A percentile compares a stretch with the other conserved stretches of the same genome.
These are phyloP conservation scores for Fusarium neocosmosporiellum DNA, from an alignment of 2,329 filamentous ascomycete species.

Conservation along the genomic window DNA sequence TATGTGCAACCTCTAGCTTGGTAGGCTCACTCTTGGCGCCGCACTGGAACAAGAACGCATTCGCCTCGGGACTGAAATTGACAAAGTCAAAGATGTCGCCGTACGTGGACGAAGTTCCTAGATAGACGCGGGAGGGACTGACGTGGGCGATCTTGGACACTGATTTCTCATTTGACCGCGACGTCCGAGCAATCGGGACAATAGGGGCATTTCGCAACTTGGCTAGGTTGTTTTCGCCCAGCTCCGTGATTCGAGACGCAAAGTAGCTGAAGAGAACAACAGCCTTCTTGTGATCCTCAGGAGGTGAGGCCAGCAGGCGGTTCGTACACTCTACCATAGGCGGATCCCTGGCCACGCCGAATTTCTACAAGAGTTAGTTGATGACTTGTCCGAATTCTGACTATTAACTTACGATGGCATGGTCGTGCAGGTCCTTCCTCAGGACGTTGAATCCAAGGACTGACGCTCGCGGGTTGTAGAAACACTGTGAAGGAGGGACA, in stretches of 20 bases:
- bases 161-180: conserved; percentile 55
- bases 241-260: conserved; percentile 78
- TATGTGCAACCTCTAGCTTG: conserved; percentile 83
- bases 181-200: conserved; percentile 70
- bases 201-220: conserved; percentile 74
- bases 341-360: conserved; percentile 87
- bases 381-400: background rate
- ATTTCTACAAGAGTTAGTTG: conserved; percentile 63
- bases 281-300: conserved; percentile 73
- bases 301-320: conserved; percentile 77
- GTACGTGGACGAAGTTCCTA: conserved; percentile 78
- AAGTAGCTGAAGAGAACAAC: conserved; percentile 85
- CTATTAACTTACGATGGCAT: conserved; percentile 69
- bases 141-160: conserved; percentile 54
- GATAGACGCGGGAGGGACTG: conserved; percentile 79
- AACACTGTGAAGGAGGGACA: conserved; percentile 81
- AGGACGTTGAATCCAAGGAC: conserved; percentile 86
- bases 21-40: conserved; percentile 94
- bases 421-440: conserved; percentile 77
- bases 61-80: conserved; percentile 89
- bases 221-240: conserved; percentile 70
- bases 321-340: conserved; percentile 81
- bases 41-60: conserved; percentile 87
- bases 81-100: conserved; percentile 97
- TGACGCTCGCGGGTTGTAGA: conserved; percentile 80